Conservation (phyloP, 305 asterid species). For the Fraxinus albicans region DNA sequence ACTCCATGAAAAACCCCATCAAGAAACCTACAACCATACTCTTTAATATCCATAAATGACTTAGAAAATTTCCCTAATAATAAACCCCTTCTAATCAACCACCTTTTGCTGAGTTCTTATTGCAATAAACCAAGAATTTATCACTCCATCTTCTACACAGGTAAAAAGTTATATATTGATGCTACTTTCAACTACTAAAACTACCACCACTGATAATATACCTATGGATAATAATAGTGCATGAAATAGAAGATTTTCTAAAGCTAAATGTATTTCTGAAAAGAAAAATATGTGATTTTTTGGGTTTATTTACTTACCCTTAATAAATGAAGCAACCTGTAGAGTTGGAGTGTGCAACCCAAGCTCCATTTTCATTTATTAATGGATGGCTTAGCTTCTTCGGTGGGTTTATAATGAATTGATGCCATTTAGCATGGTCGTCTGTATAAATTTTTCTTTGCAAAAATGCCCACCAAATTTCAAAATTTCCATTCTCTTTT, state of each 20-base stretch:
- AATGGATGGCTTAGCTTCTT: background rate
- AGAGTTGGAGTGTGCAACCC: constrained; percentile 26
- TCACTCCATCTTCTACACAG: constrained; percentile 5
- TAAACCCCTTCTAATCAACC: constrained; percentile 23
- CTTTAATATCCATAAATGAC: constrained; percentile 31
- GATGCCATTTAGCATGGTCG: background rate
- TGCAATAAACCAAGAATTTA: constrained; percentile 8
- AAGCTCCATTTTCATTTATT: constrained; percentile 19
- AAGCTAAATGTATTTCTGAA: background rate
- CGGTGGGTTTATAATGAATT: background rate
- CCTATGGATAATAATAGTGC: constrained; percentile 17
- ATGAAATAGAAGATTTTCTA: background rate
- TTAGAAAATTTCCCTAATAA: background rate
- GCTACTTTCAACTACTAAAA: constrained; percentile 33
- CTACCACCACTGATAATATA: constrained; percentile 27
- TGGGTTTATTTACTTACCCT: constrained; percentile 25
- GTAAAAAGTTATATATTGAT: constrained; percentile 16
- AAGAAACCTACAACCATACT: constrained; percentile 23
- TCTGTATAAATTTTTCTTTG: constrained; percentile 13
- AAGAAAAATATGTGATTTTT: constrained; percentile 1
- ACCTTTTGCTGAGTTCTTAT: constrained; percentile 18
- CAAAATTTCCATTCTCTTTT: background rate
- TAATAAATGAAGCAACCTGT: constrained; percentile 22
- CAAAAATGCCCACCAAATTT: constrained; percentile 12
- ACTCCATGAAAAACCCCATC: constrained; percentile 29